Percentiles rank a stretch among this genome's conserved stretches.
Conservation (phyloP, 352 stramenopile genomes). For the Globisporangium megalacanthum region DNA sequence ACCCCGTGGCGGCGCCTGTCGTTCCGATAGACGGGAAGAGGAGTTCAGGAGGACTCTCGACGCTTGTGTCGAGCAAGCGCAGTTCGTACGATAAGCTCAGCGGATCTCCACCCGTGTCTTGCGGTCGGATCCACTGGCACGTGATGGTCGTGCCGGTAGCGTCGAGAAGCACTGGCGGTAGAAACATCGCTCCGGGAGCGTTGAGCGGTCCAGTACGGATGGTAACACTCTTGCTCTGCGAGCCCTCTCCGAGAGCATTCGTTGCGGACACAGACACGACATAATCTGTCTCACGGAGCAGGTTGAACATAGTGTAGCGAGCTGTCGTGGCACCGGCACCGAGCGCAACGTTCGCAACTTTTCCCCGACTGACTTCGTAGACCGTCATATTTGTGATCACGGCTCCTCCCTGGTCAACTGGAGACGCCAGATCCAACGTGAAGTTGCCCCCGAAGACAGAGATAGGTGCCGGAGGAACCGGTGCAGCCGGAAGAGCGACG, state of each 20-base stretch:
- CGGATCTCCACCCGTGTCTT: conserved; percentile 37
- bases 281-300: conserved; percentile 30
- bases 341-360: conserved; percentile 19
- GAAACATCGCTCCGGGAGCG: conserved; percentile 23
- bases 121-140: conserved; percentile 25
- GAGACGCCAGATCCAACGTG: conserved; percentile 33
- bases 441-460: conserved; percentile 55
- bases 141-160: conserved; percentile 34
- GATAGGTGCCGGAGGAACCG: conserved; percentile 20
- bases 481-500: conserved; percentile 17
- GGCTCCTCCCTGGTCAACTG: conserved; percentile 38
- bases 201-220: conserved; percentile 32
- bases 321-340: neutral
- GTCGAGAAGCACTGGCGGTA: conserved; percentile 18
- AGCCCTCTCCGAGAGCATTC: conserved; percentile 32
- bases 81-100: conserved; percentile 27
- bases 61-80: conserved; percentile 10
- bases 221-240: conserved; percentile 11
- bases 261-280: conserved; percentile 29
- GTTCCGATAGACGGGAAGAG: conserved; percentile 10
- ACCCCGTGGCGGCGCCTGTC: conserved; percentile 9
- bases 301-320: conserved; percentile 24
- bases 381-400: conserved; percentile 31
- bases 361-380: conserved; percentile 26
- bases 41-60: neutral